These are phyloP conservation scores for Russula dissimulans DNA, from an alignment of 768 basidiomycete species.

Conservation along the genomic window DNA sequence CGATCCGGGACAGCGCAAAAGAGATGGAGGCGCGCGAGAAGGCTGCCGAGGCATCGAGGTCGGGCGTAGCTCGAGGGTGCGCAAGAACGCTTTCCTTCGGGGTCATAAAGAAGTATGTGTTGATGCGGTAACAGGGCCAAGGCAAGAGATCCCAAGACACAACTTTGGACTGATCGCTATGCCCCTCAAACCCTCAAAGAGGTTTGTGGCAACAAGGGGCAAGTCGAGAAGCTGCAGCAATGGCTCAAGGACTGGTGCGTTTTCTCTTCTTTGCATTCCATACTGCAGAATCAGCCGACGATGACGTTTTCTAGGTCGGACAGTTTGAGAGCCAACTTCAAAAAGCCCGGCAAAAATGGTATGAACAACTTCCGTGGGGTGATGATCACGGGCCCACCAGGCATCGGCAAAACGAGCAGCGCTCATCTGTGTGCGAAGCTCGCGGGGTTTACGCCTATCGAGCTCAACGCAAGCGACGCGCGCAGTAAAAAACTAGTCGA, in stretches of 20 bases:
- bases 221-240: slow-evolving; percentile 76
- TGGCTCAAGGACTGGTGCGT: slow-evolving; percentile 87
- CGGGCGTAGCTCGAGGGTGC: slow-evolving; percentile 20
- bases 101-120: not conserved
- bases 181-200: slow-evolving; percentile 84
- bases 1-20: slow-evolving; percentile 61
- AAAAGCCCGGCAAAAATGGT: slow-evolving; percentile 87
- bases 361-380: slow-evolving; percentile 82
- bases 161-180: slow-evolving; percentile 94
- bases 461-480: slow-evolving; percentile 92
- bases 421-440: slow-evolving; percentile 88
- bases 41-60: slow-evolving; percentile 21
- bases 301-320: slow-evolving; percentile 44
- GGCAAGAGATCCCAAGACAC: slow-evolving; percentile 39
- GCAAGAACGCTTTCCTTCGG: slow-evolving; percentile 8
- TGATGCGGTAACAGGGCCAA: slow-evolving; percentile 24
- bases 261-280: not conserved
- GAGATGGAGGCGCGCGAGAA: slow-evolving; percentile 73
- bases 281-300: not conserved
- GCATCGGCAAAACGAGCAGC: slow-evolving; percentile 95
- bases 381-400: slow-evolving; percentile 87
- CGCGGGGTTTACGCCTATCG: slow-evolving; percentile 88
- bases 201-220: slow-evolving; percentile 90
- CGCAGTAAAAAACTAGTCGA: slow-evolving; percentile 96
- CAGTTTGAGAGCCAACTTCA: slow-evolving; percentile 69